Base-by-base conservation (phyloP, 768 basidiomycete species). In the Mycena galericulata region DNA sequence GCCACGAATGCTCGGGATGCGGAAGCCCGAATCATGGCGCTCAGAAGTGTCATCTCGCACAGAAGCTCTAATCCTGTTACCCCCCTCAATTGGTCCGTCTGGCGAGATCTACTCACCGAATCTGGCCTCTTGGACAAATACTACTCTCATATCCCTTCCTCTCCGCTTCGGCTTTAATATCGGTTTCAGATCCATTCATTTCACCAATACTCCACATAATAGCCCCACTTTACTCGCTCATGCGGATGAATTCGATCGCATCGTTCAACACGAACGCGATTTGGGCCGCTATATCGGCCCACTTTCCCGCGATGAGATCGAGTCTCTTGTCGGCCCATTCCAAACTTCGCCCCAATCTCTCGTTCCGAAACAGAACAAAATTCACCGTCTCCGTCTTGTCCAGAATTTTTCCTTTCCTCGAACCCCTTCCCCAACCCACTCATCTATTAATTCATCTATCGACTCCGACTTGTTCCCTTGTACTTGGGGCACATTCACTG, bases 401-500 rank as follows among this genome's bases (percentile, higher is more conserved):
- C 80, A 80, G 22, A 77, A 81, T 27, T 68, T 79, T 27, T 79
- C 74, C 0, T 76, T 71, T 27, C 72, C 71, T 1, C 60, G 50
- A 4, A 46, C 30, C 29, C 56, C 50, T 1, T 29, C 51, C 18
- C 20, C 14, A 1, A 5, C 27, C 4, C 69, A 61, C n/a, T 40
- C 41, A 0, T 78, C 77, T 0, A 71, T 80, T 15, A 79, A 80
- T 22, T 69, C 60, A 0, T 15, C 22, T 1, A 72, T 80, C 1
- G 32, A 76, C n/a, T 54, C 79, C 0, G 62, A 75, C n/a, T 6
- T 70, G 11, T 83, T 75, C 27, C 80, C 81, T 0, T 78, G 75
- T 53, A 79, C 77, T 0, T 83, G 80, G 81, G 79, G 79, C 2
- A 78, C 80, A 0, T 79, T 83, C 51, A 59, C 27, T 4, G 50